Evolutionary conservation across 1,284 basidiomycete species (phyloP), one percentile per base, ranked within the genome.

Genomic region (Boletus hoseneyae): DNA sequence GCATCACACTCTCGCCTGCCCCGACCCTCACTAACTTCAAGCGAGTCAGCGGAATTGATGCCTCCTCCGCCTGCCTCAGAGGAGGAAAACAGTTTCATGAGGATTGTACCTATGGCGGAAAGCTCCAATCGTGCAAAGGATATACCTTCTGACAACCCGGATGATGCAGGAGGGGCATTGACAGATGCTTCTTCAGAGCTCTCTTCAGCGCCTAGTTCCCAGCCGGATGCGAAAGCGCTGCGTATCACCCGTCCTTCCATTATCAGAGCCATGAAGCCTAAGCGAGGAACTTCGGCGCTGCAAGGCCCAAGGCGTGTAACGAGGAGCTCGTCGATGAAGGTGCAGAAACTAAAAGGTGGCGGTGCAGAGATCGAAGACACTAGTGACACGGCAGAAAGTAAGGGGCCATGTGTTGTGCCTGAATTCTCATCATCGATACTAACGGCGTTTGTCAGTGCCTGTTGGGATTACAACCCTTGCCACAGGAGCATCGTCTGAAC

Each of bases 321-420:
- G 10, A 52, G 66, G 27, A 66, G 64, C 32, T 50, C 57, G 11
- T 68, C 67, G 13, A 39, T 68, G 57, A 69, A 53, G 43, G 54
- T 56, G 32, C 43, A 54, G 37, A 46, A 47, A 6, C 38, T 45
- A 16, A 54, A 51, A 30, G 15, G 40, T 13, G 47, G 34, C 3
- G 30, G 7, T 21, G 7, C 38, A 25, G 45, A 47, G 32, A 25
- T n/a, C 8, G 42, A 52, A n/a, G 44, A 35, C 35, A 11, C 25
- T 4, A 19, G 29, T 30, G 27, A 37, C 12, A 16, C 36, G 19
- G 8, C 18, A 12, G 32, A 54, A 49, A 52, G 63, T 54, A 34
- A 39, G 39, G 16, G 1, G n/a, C 3, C 15, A 30, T 27, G 10
- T 30, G 11, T 27, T 11, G 4, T 35, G n/a, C 29, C 10, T 29